A percentile compares a stretch with the other conserved stretches of the same genome.
Evolutionary conservation across 192 early-diverging fungal species (phyloP).

Genomic region (Coemansia interrupta): DNA sequence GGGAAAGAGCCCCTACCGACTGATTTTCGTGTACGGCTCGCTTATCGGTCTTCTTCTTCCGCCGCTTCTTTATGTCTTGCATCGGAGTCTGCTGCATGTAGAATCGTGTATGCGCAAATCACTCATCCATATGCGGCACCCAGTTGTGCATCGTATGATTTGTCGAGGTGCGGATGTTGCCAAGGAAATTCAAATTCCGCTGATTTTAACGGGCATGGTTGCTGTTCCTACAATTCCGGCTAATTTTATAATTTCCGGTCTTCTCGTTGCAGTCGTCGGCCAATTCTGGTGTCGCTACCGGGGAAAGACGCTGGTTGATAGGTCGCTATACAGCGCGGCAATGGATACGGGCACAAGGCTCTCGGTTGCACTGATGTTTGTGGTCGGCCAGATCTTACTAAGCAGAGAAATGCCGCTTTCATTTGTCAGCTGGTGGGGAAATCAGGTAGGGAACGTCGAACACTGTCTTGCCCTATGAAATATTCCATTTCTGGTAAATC

Average conservation of each 20-base stretch:
- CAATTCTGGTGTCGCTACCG: slow-evolving; percentile 22
- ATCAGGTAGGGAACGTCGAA: slow-evolving; percentile 37
- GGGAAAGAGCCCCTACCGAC: slow-evolving; percentile 30
- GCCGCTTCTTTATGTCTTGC: slow-evolving; percentile 8
- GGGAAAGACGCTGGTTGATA: slow-evolving; percentile 29
- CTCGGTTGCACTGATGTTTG: slow-evolving; percentile 32
- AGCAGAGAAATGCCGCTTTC: slow-evolving; percentile 13
- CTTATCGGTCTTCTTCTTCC: slow-evolving; percentile 27
- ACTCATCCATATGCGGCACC: background rate
- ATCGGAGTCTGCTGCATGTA: slow-evolving; percentile 3
- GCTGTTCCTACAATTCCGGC: slow-evolving; percentile 46
- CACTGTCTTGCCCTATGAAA: slow-evolving; percentile 10
- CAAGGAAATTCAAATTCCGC: slow-evolving; percentile 26
- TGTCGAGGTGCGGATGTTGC: background rate
- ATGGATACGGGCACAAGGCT: slow-evolving; percentile 39
- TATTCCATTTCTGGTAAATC: no score
- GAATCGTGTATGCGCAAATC: background rate
- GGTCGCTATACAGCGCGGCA: slow-evolving; percentile 43
- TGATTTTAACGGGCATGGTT: slow-evolving; percentile 50
- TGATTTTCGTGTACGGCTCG: slow-evolving; percentile 40
- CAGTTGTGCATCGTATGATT: background rate
- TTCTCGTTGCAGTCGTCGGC: slow-evolving; percentile 30
- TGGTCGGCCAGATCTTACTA: slow-evolving; percentile 29
- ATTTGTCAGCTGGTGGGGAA: slow-evolving; percentile 50
- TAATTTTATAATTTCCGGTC: slow-evolving; percentile 40